These are phyloP conservation scores for Globisporangium apiculatum DNA, from an alignment of 352 stramenopile genomes.

Conservation along the genomic window DNA sequence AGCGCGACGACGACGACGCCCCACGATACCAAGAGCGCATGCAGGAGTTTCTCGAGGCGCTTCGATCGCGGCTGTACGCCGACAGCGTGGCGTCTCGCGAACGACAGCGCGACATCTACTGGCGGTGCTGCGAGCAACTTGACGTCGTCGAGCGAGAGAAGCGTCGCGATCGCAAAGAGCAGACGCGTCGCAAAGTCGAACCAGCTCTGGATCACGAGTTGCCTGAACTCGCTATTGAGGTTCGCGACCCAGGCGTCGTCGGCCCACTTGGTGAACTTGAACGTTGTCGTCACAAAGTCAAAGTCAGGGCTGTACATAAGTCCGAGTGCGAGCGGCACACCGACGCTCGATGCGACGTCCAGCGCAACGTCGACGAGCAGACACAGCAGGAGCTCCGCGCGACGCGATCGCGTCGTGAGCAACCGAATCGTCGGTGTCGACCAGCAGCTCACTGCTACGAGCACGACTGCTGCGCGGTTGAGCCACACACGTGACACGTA, in stretches of 20 bases:
- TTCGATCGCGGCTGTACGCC: neutral
- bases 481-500: slow-evolving; percentile 3
- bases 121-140: slow-evolving; percentile 5
- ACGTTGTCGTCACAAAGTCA: neutral
- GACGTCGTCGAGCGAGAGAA: slow-evolving; percentile 8
- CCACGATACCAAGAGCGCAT: slow-evolving; percentile 1
- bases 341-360: neutral
- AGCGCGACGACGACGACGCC: slow-evolving; percentile 2
- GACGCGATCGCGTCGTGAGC: neutral
- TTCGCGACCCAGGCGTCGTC: neutral
- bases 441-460: slow-evolving; percentile 8
- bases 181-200: slow-evolving; percentile 4
- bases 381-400: neutral
- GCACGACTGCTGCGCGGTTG: neutral
- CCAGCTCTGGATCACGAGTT: slow-evolving; percentile 9
- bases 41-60: slow-evolving; percentile 1
- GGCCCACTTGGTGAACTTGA: neutral
- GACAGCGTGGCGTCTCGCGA: neutral
- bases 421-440: slow-evolving; percentile 2
- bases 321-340: neutral
- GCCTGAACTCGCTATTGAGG: slow-evolving; percentile 8
- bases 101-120: too few species aligned
- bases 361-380: neutral
- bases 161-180: slow-evolving; percentile 3
- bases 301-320: neutral